Evolutionary conservation across 352 stramenopile genomes (phyloP).

Genomic region (Phytophthora quininea): DNA sequence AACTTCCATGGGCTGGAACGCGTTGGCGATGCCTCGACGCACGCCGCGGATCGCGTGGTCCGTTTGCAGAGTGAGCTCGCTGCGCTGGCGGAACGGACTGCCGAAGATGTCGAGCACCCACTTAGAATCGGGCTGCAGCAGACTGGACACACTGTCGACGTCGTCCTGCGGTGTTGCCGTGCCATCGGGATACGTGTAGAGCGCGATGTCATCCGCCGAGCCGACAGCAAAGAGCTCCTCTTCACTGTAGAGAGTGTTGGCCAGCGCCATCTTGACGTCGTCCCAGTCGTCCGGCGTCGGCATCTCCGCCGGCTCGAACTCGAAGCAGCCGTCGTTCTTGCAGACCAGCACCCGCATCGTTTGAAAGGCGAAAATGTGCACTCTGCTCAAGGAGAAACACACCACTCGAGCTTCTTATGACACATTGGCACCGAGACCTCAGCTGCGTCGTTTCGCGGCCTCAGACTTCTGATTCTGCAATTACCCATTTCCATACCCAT

Average conservation of each 20-base stretch:
- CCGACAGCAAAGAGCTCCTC: conserved; percentile 74
- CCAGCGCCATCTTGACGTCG: conserved; percentile 67
- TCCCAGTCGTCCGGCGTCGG: conserved; percentile 34
- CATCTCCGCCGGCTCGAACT: conserved; percentile 59
- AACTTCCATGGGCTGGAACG: conserved; percentile 31
- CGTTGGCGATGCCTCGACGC: conserved; percentile 18
- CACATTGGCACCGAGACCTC: not conserved
- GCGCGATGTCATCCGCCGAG: conserved; percentile 57
- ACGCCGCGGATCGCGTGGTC: conserved; percentile 63
- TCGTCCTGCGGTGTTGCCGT: conserved; percentile 30
- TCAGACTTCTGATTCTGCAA: not conserved
- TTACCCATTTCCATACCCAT: not conserved
- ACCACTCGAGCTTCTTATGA: not conserved
- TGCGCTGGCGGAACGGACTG: conserved; percentile 52
- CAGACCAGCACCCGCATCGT: conserved; percentile 70
- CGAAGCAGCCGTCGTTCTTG: conserved; percentile 83
- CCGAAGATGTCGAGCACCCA: conserved; percentile 85
- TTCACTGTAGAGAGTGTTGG: conserved; percentile 67
- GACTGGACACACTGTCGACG: conserved; percentile 22
- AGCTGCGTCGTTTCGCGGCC: not conserved
- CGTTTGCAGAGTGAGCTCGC: conserved; percentile 60
- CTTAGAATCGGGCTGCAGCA: conserved; percentile 50
- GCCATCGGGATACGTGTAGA: conserved; percentile 63
- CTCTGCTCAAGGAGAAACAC: not conserved
- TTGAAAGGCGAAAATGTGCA: not conserved